These are phyloP conservation scores for Apiotrichum veenhuisii DNA, from an alignment of 1,284 basidiomycete genomes.

Conservation along the genomic window DNA sequence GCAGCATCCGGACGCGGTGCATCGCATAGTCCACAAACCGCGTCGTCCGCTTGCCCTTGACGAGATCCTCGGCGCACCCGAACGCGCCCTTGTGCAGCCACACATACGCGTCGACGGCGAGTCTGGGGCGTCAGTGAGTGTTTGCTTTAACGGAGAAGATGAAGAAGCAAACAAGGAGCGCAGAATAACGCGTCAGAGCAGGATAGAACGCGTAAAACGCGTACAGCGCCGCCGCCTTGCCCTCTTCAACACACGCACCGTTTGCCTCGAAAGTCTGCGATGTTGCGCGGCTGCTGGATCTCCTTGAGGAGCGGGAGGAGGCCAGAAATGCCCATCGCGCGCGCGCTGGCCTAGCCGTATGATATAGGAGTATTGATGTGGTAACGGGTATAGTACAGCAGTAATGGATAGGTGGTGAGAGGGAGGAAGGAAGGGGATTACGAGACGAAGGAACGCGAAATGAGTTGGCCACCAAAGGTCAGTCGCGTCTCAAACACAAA, in stretches of 20 bases:
- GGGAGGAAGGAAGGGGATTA: background rate
- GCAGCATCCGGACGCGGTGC: slow-evolving; percentile 80
- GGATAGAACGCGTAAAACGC: background rate
- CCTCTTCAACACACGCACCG: slow-evolving; percentile 51
- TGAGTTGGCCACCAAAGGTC: slow-evolving; percentile 1
- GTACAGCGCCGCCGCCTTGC: too few species aligned
- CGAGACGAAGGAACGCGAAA: background rate
- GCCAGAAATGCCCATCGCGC: slow-evolving; percentile 84
- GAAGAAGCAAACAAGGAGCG: background rate
- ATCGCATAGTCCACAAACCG: slow-evolving; percentile 97
- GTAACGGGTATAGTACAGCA: too few species aligned
- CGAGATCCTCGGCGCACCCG: slow-evolving; percentile 85
- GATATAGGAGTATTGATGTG: too few species aligned
- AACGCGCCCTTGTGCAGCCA: slow-evolving; percentile 97
- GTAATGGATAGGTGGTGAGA: background rate
- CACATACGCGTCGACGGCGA: slow-evolving; percentile 61
- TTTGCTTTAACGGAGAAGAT: background rate
- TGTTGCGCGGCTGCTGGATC: slow-evolving; percentile 70
- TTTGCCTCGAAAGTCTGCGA: slow-evolving; percentile 76
- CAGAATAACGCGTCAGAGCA: too few species aligned
- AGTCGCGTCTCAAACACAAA: slow-evolving; percentile 16
- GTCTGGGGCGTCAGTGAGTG: slow-evolving; percentile 14
- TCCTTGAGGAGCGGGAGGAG: slow-evolving; percentile 88
- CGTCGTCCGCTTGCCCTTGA: slow-evolving; percentile 73
- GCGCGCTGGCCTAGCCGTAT: too few species aligned